phyloP scores from a whole-genome alignment of 495 filamentous ascomycete species.

The Aspergillus haitiensis region DNA sequence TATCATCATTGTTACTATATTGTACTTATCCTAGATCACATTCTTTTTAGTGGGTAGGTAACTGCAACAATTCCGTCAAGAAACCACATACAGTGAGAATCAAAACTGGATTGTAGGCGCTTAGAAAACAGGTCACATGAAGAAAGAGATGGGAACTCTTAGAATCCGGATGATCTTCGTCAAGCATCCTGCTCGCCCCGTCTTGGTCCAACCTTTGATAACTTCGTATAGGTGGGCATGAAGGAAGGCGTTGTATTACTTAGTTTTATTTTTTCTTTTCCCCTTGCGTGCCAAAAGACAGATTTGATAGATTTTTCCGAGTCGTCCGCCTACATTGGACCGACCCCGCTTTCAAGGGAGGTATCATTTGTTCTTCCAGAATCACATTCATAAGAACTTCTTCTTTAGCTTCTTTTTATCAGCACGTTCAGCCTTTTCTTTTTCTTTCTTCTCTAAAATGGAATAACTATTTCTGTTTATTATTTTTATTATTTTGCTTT shows the following conservation, averaged over 20 bases:
- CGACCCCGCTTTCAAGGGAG: neutral
- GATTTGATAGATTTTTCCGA: too few relatives aligned
- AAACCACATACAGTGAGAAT: too few relatives aligned
- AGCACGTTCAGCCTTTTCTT: neutral
- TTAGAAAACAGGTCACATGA: too few relatives aligned
- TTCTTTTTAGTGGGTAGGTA: too few relatives aligned
- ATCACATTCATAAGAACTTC: too few relatives aligned
- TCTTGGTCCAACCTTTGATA: neutral
- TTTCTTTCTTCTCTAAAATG: too few relatives aligned
- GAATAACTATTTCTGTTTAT: neutral
- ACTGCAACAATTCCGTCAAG: too few relatives aligned
- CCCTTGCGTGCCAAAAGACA: too few relatives aligned
- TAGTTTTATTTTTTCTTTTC: neutral
- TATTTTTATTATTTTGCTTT: constrained; percentile 5
- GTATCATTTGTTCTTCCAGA: neutral
- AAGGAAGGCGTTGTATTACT: neutral
- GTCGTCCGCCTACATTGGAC: neutral
- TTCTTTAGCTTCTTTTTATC: too few relatives aligned
- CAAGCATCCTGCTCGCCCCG: neutral
- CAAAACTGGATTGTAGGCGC: too few relatives aligned
- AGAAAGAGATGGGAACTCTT: neutral
- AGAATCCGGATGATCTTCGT: neutral
- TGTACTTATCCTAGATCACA: too few relatives aligned
- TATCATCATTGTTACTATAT: too few relatives aligned
- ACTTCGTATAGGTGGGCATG: neutral